Percentiles rank a stretch among this genome's conserved stretches.
Evolutionary conservation across 208 protist genomes (phyloP).

Genomic region (Wallacemonas sp.): DNA sequence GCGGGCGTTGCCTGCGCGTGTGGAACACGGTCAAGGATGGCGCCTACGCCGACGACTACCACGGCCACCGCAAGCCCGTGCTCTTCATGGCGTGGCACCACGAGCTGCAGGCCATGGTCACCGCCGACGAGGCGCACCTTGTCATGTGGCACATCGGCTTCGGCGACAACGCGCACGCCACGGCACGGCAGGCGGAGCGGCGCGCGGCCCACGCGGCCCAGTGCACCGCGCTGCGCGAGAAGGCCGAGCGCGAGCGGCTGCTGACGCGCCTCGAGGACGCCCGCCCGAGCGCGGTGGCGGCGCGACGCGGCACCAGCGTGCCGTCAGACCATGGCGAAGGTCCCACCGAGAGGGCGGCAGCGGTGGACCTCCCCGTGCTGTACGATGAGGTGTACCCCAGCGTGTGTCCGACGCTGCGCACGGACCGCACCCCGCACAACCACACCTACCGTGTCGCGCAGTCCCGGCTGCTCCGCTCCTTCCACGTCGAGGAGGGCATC

Average conservation of each 20-base stretch:
- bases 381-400: slow-evolving; percentile 12
- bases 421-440: slow-evolving; percentile 28
- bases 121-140: slow-evolving; percentile 69
- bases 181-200: slow-evolving; percentile 8
- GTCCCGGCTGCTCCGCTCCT: slow-evolving; percentile 36
- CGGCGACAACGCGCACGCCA: slow-evolving; percentile 13
- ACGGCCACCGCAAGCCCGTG: slow-evolving; percentile 64
- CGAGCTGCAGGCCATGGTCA: slow-evolving; percentile 55
- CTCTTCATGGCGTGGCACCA: slow-evolving; percentile 54
- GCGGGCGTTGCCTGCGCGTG: slow-evolving; percentile 59
- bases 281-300: background rate
- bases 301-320: background rate
- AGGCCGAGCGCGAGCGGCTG: slow-evolving; percentile 11
- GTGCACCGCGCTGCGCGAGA: slow-evolving; percentile 1
- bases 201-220: background rate
- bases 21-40: slow-evolving; percentile 62
- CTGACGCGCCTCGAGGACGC: background rate
- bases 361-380: slow-evolving; percentile 1
- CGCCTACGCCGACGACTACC: slow-evolving; percentile 53
- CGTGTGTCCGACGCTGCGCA: slow-evolving; percentile 15
- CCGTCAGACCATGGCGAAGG: background rate
- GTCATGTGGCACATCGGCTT: slow-evolving; percentile 64
- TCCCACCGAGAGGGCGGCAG: background rate
- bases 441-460: slow-evolving; percentile 26
- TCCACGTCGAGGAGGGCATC: slow-evolving; percentile 56